phyloP scores from a whole-genome alignment of 176 grass and related monocot species.

The Zizania latifolia region DNA sequence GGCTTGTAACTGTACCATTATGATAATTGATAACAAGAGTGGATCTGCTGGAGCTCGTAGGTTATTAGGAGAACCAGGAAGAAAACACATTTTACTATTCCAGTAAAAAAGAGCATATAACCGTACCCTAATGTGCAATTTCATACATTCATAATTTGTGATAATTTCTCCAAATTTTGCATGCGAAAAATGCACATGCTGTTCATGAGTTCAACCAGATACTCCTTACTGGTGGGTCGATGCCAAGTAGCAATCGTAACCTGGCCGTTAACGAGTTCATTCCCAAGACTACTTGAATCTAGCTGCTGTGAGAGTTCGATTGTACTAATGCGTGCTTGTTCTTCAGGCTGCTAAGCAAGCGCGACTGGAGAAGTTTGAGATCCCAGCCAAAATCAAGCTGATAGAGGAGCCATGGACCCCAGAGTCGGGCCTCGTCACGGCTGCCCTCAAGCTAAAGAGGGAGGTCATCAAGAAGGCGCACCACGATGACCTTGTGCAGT shows the following conservation, averaged over 20 bases:
- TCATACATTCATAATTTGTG: neutral
- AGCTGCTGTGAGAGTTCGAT: neutral
- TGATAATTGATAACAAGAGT: neutral
- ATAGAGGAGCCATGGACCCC: slow-evolving; percentile 76
- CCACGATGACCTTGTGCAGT: slow-evolving; percentile 40
- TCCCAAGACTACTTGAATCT: neutral
- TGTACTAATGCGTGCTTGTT: neutral
- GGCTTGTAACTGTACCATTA: neutral
- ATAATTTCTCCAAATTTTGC: neutral
- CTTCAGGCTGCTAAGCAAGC: slow-evolving; percentile 67
- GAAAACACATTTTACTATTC: neutral
- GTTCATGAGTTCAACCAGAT: neutral
- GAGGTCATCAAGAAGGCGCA: slow-evolving; percentile 73
- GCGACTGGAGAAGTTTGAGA: slow-evolving; percentile 83
- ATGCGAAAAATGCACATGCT: neutral
- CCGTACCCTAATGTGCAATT: neutral
- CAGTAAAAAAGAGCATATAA: neutral
- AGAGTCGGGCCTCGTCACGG: slow-evolving; percentile 77
- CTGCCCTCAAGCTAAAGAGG: slow-evolving; percentile 91
- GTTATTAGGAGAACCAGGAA: neutral
- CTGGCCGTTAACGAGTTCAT: too few species aligned
- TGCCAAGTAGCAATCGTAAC: neutral
- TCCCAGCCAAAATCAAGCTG: slow-evolving; percentile 73
- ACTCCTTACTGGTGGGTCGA: neutral
- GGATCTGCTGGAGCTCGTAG: neutral